Base-by-base conservation (phyloP, 1,139 yeast species). In the Taphrina wiesneri region DNA sequence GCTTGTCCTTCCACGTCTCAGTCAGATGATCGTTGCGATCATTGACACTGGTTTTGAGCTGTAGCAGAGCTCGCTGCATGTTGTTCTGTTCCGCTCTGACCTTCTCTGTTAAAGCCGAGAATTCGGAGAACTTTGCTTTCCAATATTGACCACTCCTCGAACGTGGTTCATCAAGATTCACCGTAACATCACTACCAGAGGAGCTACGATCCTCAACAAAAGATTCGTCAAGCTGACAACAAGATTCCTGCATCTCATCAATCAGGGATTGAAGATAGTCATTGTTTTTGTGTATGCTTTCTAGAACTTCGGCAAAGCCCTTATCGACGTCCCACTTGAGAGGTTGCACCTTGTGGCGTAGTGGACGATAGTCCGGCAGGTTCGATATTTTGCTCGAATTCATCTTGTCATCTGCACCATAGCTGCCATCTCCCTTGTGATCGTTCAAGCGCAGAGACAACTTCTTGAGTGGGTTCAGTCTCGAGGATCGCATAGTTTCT, bases 141-240 rank as follows among this genome's bases (percentile, higher is more conserved):
- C 64, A 60, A 47, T 49, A 60, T 51, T 60, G 64, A 9, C 64
- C 64, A 28, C 57, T 49, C 3, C 57, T 54, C 17, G 64, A 60
- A 2, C 57, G 56, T 39, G 64, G 64, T 28, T 49, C 64, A 17
- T 60, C 64, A 2, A 60, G 49, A 19, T 52, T 51, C 30, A 51
- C 28, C 3, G 64, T 60, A 7, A 53, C 57, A n/a, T 60, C 64
- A 3, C 56, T 41, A 9, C 52, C 57, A 6, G 46, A 19, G 15
- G 32, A 19, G n/a, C 36, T 26, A 17, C 57, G 52, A 2, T 39
- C 64, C n/a, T 49, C 64, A 13, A 17, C 51, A 15, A 49, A 53
- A 15, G 64, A 52, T 15, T 54, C 59, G 19, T 54, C 59, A 15
- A 32, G 19, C 11, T 49, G 34, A 9, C 49, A 17, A 51, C 64